A percentile compares a stretch with the other conserved stretches of the same genome.
Evolutionary conservation across 164 flowering plant species (phyloP).

Genomic region (Vitis labrusca): DNA sequence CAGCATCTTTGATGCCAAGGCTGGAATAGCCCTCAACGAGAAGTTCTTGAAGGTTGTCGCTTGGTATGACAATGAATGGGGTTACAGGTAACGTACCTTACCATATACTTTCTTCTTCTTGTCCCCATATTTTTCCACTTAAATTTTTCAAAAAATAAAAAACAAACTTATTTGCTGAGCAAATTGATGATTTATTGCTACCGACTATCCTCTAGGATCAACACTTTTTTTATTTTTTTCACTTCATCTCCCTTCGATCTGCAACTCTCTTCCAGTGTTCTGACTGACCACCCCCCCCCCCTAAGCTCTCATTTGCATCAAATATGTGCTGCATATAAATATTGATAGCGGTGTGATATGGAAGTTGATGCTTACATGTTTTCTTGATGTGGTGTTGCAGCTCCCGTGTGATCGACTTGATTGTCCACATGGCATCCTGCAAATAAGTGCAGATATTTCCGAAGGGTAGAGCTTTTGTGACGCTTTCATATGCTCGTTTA

Average conservation of each 20-base stretch:
- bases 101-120: background rate
- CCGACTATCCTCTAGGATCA: background rate
- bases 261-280: too few relatives aligned
- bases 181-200: too few relatives aligned
- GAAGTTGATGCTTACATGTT: too few relatives aligned
- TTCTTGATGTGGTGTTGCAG: conserved; percentile 21
- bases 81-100: conserved; percentile 58
- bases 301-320: too few relatives aligned
- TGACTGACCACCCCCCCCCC: too few relatives aligned
- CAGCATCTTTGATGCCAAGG: conserved; percentile 76
- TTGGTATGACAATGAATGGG: conserved; percentile 83
- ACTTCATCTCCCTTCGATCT: too few relatives aligned
- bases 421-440: conserved; percentile 27
- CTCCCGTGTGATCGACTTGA: conserved; percentile 48
- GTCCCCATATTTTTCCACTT: background rate
- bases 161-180: too few relatives aligned
- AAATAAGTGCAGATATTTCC: too few relatives aligned
- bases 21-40: conserved; percentile 65
- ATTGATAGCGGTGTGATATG: too few relatives aligned
- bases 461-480: too few relatives aligned
- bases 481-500: too few relatives aligned
- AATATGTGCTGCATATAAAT: too few relatives aligned
- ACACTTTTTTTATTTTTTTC: fast-evolving
- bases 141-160: background rate
- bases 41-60: conserved; percentile 57